phyloP scores from a whole-genome alignment of 352 stramenopile species.

The Phytophthora idaei region DNA sequence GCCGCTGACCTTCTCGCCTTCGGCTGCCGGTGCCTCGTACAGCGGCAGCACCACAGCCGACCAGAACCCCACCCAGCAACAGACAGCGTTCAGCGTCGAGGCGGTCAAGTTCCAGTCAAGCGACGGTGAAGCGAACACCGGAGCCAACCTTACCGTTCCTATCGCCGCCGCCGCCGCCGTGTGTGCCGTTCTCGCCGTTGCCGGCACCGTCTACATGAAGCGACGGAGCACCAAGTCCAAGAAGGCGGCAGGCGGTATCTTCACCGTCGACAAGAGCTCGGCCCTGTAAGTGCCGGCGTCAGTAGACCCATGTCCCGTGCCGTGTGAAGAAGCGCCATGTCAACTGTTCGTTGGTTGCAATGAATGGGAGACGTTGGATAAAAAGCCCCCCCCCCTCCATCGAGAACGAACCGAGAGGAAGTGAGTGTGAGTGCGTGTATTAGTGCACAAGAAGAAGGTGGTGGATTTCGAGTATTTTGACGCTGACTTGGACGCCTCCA shows the following conservation, averaged over 20 bases:
- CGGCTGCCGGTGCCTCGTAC: slow-evolving; percentile 20
- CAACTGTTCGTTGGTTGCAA: slow-evolving; percentile 34
- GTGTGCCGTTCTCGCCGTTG: slow-evolving; percentile 52
- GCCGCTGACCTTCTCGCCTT: slow-evolving; percentile 45
- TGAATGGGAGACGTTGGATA: slow-evolving; percentile 42
- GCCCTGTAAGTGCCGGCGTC: slow-evolving; percentile 52
- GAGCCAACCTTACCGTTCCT: slow-evolving; percentile 13
- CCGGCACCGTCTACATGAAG: slow-evolving; percentile 69
- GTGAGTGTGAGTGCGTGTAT: slow-evolving; percentile 45
- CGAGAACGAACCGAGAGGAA: slow-evolving; percentile 33
- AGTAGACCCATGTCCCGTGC: slow-evolving; percentile 31
- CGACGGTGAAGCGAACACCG: slow-evolving; percentile 8
- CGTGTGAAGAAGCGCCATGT: slow-evolving; percentile 25
- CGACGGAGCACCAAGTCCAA: slow-evolving; percentile 59
- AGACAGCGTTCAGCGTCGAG: slow-evolving; percentile 41
- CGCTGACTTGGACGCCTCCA: slow-evolving; percentile 23
- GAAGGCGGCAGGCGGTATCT: slow-evolving; percentile 56
- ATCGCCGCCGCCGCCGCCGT: slow-evolving; percentile 41
- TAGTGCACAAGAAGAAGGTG: slow-evolving; percentile 34
- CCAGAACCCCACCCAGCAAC: slow-evolving; percentile 16
- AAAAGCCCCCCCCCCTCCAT: slow-evolving; percentile 13
- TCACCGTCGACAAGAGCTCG: slow-evolving; percentile 82
- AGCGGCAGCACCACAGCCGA: slow-evolving; percentile 40
- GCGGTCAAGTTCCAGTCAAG: slow-evolving; percentile 46
- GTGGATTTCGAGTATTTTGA: slow-evolving; percentile 43